Evolutionary conservation across 352 stramenopile species (phyloP), one percentile per base, ranked within the genome.

Genomic region (Globisporangium lucens): DNA sequence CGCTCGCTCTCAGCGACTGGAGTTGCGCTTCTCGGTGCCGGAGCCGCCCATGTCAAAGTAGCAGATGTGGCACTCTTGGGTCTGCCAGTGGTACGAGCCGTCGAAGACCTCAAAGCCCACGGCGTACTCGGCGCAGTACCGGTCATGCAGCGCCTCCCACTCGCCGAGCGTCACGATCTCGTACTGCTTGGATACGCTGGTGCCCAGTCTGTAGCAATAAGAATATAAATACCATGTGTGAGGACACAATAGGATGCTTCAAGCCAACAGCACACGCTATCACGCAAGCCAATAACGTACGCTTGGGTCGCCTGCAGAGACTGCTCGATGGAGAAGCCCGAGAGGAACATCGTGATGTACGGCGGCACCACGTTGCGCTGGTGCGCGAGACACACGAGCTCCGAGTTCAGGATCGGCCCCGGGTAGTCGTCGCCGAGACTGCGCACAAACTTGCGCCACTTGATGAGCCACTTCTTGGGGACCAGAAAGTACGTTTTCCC

Each of bases 301-400:
- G 69, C 81, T 75, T 95, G 86, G 0, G 83, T 91, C 15, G 81
- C 79, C 46, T 88, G 83, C 55, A 93, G 78, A 41, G 85, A 90
- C 51, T 91, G 75, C 52, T 94, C 84, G 30, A 95, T 77, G 24
- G 85, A 88, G 61, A 90, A 94, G 4, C 87, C 89, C 0, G 80
- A 90, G 63, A 96, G 73, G 71, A 96, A 96, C 75, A 96, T 90
- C 33, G 83, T 93, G 59, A 96, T 89, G 63, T 93, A 92, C 12
- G 84, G 76, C 49, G 89, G 89, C 52, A 95, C 80, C 53, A 96
- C 88, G 10, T 86, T 87, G 20, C 81, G 80, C 59, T 90, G 82
- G 70, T 96, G 89, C 17, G 85, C 84, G 43, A 89, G 61, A 52
- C 89, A 96, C 58, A 95, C 83, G 29, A 96, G 71, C 72, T 93